Conservation (phyloP, 805 yeast species). For the Teunomyces gatunensis region DNA sequence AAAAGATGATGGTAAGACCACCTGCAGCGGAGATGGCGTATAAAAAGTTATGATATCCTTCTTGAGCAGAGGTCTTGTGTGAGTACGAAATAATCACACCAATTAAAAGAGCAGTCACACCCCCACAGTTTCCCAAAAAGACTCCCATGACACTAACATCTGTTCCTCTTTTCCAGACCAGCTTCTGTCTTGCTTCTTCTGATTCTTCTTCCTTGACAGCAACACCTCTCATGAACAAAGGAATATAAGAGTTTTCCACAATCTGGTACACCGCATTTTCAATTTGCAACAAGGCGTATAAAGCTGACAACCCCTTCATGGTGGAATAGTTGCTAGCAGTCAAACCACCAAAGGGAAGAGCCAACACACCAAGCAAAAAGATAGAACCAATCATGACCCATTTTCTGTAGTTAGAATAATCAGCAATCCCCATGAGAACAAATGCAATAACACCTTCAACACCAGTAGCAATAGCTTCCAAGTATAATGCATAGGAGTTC, state of each 20-base stretch:
- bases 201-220: slow-evolving; percentile 11
- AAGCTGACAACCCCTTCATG: slow-evolving; percentile 23
- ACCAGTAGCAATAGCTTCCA: slow-evolving; percentile 36
- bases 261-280: slow-evolving; percentile 33
- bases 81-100: slow-evolving; percentile 36
- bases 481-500: slow-evolving; percentile 36
- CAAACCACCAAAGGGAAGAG: slow-evolving; percentile 36
- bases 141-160: slow-evolving; percentile 38
- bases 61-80: slow-evolving; percentile 17
- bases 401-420: slow-evolving; percentile 37
- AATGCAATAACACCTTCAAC: slow-evolving; percentile 36
- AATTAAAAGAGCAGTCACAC: slow-evolving; percentile 33
- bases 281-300: slow-evolving; percentile 30
- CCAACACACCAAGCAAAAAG: slow-evolving; percentile 28
- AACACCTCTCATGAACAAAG: slow-evolving; percentile 36
- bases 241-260: slow-evolving; percentile 39
- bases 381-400: slow-evolving; percentile 31
- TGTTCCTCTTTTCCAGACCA: slow-evolving; percentile 29
- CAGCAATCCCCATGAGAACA: slow-evolving; percentile 40
- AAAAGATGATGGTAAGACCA: slow-evolving; percentile 25
- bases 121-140: slow-evolving; percentile 35
- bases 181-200: slow-evolving; percentile 22
- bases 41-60: slow-evolving; percentile 32
- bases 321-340: slow-evolving; percentile 15
- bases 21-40: slow-evolving; percentile 41